Evolutionary conservation across 2,329 filamentous ascomycete species (phyloP).

Genomic region (Paracoccidioides lutzii): DNA sequence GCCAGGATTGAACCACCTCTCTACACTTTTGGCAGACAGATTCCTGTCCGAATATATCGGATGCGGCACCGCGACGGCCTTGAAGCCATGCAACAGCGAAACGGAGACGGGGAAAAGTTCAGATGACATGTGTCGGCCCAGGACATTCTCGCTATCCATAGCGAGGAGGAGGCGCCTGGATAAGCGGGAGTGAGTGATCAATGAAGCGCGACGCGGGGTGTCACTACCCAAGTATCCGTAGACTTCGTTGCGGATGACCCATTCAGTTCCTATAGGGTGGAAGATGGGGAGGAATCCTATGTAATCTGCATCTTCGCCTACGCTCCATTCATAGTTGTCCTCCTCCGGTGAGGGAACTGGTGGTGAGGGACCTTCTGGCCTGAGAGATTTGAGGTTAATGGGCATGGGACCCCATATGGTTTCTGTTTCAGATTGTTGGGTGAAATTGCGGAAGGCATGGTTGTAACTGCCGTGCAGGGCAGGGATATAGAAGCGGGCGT

Average conservation of each 20-base stretch:
- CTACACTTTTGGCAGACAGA: slow-evolving; percentile 36
- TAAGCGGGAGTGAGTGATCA: slow-evolving; percentile 62
- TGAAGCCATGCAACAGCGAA: slow-evolving; percentile 63
- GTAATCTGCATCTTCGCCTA: slow-evolving; percentile 61
- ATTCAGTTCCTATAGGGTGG: slow-evolving; percentile 57
- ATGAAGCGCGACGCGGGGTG: slow-evolving; percentile 60
- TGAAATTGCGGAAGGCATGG: slow-evolving; percentile 5
- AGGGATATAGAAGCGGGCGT: slow-evolving; percentile 44
- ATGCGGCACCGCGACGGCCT: slow-evolving; percentile 65
- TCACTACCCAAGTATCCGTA: slow-evolving; percentile 37
- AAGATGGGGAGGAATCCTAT: slow-evolving; percentile 70
- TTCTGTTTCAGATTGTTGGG: slow-evolving; percentile 32
- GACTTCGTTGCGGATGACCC: slow-evolving; percentile 37
- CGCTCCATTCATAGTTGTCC: slow-evolving; percentile 64
- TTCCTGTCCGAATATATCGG: slow-evolving; percentile 68
- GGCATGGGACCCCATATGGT: slow-evolving; percentile 55
- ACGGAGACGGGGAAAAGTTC: slow-evolving; percentile 69
- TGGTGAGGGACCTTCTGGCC: slow-evolving; percentile 51
- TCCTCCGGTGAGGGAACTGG: slow-evolving; percentile 44
- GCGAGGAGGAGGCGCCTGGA: slow-evolving; percentile 58
- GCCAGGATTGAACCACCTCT: slow-evolving; percentile 22
- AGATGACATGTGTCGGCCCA: slow-evolving; percentile 62
- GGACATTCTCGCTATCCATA: slow-evolving; percentile 65
- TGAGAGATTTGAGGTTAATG: slow-evolving; percentile 43
- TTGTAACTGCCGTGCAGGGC: slow-evolving; percentile 39